Evolutionary conservation across 148 eudicot species (phyloP).

Genomic region (Chenopodium quinoa): DNA sequence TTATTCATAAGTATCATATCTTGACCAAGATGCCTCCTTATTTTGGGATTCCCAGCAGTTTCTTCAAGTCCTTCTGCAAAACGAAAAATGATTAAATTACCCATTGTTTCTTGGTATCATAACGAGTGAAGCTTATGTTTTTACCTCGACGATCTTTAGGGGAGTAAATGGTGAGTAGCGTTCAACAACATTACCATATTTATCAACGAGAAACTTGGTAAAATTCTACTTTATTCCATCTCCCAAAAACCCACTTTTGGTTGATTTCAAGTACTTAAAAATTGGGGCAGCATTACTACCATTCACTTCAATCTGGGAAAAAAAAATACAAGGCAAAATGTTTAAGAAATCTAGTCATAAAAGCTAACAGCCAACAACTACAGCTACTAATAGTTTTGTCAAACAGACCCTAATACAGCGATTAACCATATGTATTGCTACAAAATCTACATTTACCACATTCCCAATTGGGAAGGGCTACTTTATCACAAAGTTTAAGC

Average conservation of each 20-base stretch:
- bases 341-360: not conserved
- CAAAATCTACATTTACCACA: no score
- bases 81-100: not conserved
- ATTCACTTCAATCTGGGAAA: conserved; percentile 70
- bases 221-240: conserved; percentile 86
- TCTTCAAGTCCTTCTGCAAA: conserved; percentile 78
- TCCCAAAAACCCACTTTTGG: conserved; percentile 73
- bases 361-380: not conserved
- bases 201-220: conserved; percentile 73
- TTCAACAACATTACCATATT: conserved; percentile 66
- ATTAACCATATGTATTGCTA: no score
- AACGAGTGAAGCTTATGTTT: not conserved
- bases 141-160: conserved; percentile 86
- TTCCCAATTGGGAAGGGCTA: no score
- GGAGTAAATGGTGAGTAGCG: conserved; percentile 90
- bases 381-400: no score
- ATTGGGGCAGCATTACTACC: conserved; percentile 63
- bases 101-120: not conserved
- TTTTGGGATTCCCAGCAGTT: conserved; percentile 43
- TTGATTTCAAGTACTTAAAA: conserved; percentile 68
- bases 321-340: no score
- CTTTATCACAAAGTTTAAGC: no score
- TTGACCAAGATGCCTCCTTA: not conserved
- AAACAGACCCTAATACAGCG: no score
- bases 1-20: no score